Conservation (phyloP, 352 stramenopile species). For the Phytopythium aichiense region DNA sequence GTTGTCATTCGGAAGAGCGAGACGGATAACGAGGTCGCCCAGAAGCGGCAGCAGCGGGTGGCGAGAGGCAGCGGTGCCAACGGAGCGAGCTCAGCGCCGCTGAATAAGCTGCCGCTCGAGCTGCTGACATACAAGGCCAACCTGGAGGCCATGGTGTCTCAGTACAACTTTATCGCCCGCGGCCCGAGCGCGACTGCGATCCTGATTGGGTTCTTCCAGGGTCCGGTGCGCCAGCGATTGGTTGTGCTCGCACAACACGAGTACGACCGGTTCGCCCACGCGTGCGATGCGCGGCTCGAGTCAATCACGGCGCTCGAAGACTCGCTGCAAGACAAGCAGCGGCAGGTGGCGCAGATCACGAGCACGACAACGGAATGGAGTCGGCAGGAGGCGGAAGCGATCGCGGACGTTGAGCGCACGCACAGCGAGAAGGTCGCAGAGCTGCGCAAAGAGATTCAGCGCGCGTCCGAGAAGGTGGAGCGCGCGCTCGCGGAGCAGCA, state of each 20-base stretch:
- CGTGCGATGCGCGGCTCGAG: slow-evolving; percentile 41
- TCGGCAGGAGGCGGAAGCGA: slow-evolving; percentile 39
- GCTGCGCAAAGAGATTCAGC: slow-evolving; percentile 34
- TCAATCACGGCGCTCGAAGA: slow-evolving; percentile 50
- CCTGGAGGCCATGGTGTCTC: slow-evolving; percentile 68
- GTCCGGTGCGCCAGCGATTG: slow-evolving; percentile 43
- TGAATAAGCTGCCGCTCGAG: slow-evolving; percentile 57
- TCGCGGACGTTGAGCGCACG: slow-evolving; percentile 41
- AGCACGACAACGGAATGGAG: slow-evolving; percentile 44
- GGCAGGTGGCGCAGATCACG: slow-evolving; percentile 40
- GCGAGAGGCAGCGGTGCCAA: slow-evolving; percentile 1
- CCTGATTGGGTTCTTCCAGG: slow-evolving; percentile 57
- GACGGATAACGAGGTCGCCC: slow-evolving; percentile 48
- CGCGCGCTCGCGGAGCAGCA: slow-evolving; percentile 51
- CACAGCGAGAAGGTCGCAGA: slow-evolving; percentile 35
- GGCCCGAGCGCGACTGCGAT: slow-evolving; percentile 44
- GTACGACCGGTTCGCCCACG: slow-evolving; percentile 54
- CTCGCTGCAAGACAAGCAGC: slow-evolving; percentile 39
- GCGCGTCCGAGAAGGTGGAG: slow-evolving; percentile 41
- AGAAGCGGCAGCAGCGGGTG: slow-evolving; percentile 30
- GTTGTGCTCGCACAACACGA: slow-evolving; percentile 42
- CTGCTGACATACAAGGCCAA: slow-evolving; percentile 79
- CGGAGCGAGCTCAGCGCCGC: slow-evolving; percentile 17
- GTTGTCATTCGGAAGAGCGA: slow-evolving; percentile 69
- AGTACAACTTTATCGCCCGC: slow-evolving; percentile 72